phyloP scores from a whole-genome alignment of 2,329 filamentous ascomycete genomes.

The Aureobasidium mangrovei region DNA sequence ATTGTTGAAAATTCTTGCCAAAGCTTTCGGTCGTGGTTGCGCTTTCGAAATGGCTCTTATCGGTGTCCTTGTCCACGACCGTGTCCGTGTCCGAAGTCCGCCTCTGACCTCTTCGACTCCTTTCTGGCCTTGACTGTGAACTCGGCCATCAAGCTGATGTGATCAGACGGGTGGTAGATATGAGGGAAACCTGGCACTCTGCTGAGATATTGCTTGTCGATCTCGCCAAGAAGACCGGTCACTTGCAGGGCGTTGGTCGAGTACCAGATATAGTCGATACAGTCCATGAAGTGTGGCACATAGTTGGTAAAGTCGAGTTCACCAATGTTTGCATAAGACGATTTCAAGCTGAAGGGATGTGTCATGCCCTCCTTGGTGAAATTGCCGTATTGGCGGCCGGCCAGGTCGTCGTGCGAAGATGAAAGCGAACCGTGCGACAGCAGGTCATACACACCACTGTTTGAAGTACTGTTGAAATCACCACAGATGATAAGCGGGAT shows the following conservation, averaged over 20 bases:
- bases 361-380: conserved; percentile 88
- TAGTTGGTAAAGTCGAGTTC: conserved; percentile 95
- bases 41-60: background rate
- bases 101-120: conserved; percentile 41
- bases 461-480: conserved; percentile 86
- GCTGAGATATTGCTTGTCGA: conserved; percentile 76
- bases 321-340: conserved; percentile 75
- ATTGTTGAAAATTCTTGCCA: background rate
- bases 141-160: conserved; percentile 81
- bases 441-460: conserved; percentile 86
- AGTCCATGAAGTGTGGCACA: conserved; percentile 81
- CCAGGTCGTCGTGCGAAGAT: conserved; percentile 71
- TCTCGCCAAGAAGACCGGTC: conserved; percentile 72
- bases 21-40: background rate
- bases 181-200: conserved; percentile 86
- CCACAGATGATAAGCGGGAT: conserved; percentile 88
- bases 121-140: conserved; percentile 84
- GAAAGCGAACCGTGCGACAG: conserved; percentile 71
- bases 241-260: conserved; percentile 83
- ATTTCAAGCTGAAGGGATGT: conserved; percentile 89
- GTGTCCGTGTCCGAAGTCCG: conserved; percentile 25
- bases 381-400: conserved; percentile 77
- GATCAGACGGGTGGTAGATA: conserved; percentile 89
- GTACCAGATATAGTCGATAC: conserved; percentile 98
- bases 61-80: conserved; percentile 3